Evolutionary conservation across 148 eudicot species (phyloP).

Genomic region (Hydrangea macrophylla): DNA sequence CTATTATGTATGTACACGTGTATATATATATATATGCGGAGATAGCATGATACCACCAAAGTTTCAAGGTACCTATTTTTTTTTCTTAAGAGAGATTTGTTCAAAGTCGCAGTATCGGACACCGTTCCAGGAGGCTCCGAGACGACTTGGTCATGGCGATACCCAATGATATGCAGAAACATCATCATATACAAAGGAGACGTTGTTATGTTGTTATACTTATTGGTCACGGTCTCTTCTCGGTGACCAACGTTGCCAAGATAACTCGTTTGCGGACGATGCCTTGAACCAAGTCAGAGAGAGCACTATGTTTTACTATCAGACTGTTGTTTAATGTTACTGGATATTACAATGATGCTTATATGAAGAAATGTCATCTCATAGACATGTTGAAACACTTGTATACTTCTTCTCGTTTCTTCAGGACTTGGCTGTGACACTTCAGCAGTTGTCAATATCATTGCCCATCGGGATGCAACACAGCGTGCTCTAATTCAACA

Average conservation of each 20-base stretch:
- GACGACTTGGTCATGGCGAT: too few species aligned
- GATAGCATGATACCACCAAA: too few species aligned
- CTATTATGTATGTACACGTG: too few species aligned
- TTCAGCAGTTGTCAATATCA: slow-evolving; percentile 51
- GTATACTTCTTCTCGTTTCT: neutral
- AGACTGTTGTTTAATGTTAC: neutral
- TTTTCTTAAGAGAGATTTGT: too few species aligned
- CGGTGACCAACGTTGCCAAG: neutral
- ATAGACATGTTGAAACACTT: neutral
- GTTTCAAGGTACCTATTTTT: too few species aligned
- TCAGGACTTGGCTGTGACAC: slow-evolving; percentile 82
- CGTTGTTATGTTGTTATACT: too few species aligned
- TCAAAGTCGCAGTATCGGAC: too few species aligned
- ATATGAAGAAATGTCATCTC: neutral
- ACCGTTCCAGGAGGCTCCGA: too few species aligned
- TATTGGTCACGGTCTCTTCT: too few species aligned
- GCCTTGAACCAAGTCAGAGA: neutral
- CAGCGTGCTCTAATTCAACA: slow-evolving; percentile 61
- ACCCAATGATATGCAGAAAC: too few species aligned
- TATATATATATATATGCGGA: too few species aligned
- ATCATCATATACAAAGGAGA: too few species aligned
- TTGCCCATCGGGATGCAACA: slow-evolving; percentile 73
- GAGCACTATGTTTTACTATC: neutral
- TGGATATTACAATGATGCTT: neutral
- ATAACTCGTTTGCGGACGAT: neutral